phyloP scores from a whole-genome alignment of 2,329 filamentous ascomycete genomes.

The Aspergillus vadensis region DNA sequence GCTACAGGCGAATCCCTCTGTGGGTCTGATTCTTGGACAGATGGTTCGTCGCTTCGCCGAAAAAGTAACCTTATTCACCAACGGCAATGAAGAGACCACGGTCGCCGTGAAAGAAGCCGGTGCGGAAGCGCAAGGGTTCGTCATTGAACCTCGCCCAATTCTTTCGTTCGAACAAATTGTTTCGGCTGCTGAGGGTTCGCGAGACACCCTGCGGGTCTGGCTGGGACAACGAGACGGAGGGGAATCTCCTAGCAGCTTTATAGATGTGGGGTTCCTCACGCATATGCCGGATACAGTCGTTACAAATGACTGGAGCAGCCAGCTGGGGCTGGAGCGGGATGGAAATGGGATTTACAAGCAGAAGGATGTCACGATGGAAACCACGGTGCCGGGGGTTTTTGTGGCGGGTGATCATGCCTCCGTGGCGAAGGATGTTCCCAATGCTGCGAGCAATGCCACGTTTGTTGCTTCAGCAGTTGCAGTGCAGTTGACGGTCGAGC shows the following conservation, averaged over 20 bases:
- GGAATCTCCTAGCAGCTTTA: background rate
- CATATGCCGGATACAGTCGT: slow-evolving; percentile 5
- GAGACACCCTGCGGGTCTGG: background rate
- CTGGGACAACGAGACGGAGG: background rate
- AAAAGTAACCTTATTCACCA: slow-evolving; percentile 55
- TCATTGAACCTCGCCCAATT: slow-evolving; percentile 7
- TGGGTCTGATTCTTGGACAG: background rate
- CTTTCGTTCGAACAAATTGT: background rate
- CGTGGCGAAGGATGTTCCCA: slow-evolving; percentile 4
- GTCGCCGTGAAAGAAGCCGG: slow-evolving; percentile 2
- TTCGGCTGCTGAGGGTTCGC: background rate
- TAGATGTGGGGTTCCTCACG: background rate
- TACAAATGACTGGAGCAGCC: background rate
- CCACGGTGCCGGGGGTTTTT: slow-evolving; percentile 14
- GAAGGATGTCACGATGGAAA: slow-evolving; percentile 1
- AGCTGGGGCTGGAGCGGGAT: background rate
- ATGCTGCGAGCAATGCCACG: slow-evolving; percentile 5
- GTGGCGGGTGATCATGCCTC: slow-evolving; percentile 11
- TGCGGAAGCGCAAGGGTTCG: background rate
- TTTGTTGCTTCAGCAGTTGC: slow-evolving; percentile 4
- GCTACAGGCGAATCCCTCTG: background rate
- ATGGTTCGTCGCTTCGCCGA: slow-evolving; percentile 50
- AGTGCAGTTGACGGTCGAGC: background rate
- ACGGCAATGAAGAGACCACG: slow-evolving; percentile 44
- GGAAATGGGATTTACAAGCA: background rate